A percentile compares a stretch with the other conserved stretches of the same genome.
These are phyloP conservation scores for Leavenworthia alabamica DNA, from an alignment of 345 rosid species.

Conservation along the genomic window DNA sequence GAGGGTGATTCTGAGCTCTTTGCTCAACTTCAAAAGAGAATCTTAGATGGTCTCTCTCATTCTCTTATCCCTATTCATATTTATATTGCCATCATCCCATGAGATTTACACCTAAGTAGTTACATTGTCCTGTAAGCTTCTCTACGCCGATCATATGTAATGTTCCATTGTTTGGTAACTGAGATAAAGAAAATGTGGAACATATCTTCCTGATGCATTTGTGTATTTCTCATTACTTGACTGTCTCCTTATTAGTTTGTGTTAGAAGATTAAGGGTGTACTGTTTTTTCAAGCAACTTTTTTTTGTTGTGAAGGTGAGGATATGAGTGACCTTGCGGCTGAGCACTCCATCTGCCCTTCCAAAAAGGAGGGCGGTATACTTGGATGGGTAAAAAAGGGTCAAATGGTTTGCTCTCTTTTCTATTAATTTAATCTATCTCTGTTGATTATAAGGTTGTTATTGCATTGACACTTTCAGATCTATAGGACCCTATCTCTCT, in stretches of 20 bases:
- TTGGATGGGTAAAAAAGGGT: slow-evolving; percentile 86
- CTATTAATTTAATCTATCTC: background rate
- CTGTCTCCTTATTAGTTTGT: background rate
- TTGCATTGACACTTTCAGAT: slow-evolving; percentile 7
- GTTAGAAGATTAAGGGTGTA: background rate
- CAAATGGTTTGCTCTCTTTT: slow-evolving; percentile 56
- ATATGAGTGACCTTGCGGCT: slow-evolving; percentile 78
- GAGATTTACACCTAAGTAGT: no score
- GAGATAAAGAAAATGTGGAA: background rate
- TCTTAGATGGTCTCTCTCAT: slow-evolving; percentile 47
- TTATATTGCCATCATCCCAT: background rate
- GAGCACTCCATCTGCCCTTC: slow-evolving; percentile 85
- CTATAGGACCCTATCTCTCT: background rate
- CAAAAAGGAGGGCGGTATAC: slow-evolving; percentile 78
- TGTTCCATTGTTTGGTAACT: no score
- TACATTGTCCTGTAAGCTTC: background rate
- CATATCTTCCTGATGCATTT: background rate
- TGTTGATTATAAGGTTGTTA: background rate
- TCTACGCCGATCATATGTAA: no score
- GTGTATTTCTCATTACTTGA: background rate
- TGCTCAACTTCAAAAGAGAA: slow-evolving; percentile 47
- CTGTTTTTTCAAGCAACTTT: background rate
- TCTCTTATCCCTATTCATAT: background rate
- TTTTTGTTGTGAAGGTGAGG: slow-evolving; percentile 61
- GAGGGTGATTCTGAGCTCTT: slow-evolving; percentile 58